phyloP scores from a whole-genome alignment of 169 alveolate species.

The Plasmodium relictum region DNA sequence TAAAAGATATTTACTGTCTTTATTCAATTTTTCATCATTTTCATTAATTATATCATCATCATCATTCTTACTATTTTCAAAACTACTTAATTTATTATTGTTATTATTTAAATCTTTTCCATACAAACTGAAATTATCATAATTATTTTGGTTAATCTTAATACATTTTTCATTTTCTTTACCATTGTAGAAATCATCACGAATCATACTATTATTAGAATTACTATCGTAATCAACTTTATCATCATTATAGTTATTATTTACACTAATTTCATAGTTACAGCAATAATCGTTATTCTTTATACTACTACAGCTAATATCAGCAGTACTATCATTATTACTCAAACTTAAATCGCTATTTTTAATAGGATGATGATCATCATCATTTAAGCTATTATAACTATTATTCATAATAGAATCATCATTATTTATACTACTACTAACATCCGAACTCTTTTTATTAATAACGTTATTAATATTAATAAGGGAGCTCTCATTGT shows the following conservation, averaged over 20 bases:
- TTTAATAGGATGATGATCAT: not conserved
- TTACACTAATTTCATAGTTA: conserved; percentile 3
- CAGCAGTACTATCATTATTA: conserved; percentile 12
- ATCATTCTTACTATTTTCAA: not conserved
- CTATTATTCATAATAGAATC: not conserved
- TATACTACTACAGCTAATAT: not conserved
- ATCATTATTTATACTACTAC: not conserved
- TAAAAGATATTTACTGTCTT: not conserved
- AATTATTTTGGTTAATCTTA: no score
- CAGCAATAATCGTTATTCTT: not conserved
- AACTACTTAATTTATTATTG: not conserved
- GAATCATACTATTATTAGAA: not conserved
- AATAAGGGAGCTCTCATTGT: not conserved
- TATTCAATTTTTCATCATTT: not conserved
- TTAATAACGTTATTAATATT: not conserved
- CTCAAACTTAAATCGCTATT: not conserved
- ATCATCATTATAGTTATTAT: not conserved
- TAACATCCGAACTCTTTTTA: not conserved
- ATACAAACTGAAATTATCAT: no score
- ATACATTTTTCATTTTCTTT: no score
- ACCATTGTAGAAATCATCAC: no score
- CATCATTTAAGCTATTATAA: not conserved
- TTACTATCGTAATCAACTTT: conserved; percentile 4
- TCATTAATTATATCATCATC: not conserved
- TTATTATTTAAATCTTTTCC: no score